These are phyloP conservation scores for Fusarium vanettenii DNA, from an alignment of 2,329 filamentous ascomycete species.

Conservation along the genomic window DNA sequence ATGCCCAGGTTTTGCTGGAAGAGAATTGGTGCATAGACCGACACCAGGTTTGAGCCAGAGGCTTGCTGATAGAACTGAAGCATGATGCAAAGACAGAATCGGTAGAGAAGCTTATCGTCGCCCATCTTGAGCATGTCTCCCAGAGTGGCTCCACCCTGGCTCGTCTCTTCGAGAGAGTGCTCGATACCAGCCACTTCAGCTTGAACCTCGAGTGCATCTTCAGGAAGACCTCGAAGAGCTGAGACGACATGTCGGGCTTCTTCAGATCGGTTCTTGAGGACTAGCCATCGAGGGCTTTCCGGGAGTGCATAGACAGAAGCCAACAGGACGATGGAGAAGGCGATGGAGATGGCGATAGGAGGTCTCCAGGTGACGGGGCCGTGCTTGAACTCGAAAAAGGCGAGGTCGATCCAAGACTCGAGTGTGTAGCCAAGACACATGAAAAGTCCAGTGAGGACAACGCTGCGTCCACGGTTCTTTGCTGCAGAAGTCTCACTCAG, in stretches of 20 bases:
- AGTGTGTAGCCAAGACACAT: slow-evolving; percentile 56
- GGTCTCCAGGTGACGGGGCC: slow-evolving; percentile 51
- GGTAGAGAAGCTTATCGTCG: slow-evolving; percentile 62
- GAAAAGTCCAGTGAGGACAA: slow-evolving; percentile 63
- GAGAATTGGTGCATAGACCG: slow-evolving; percentile 46
- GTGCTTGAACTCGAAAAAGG: slow-evolving; percentile 49
- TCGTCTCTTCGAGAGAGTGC: slow-evolving; percentile 58
- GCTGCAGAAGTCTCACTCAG: slow-evolving; percentile 63
- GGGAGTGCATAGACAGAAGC: slow-evolving; percentile 49
- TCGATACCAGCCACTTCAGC: slow-evolving; percentile 61
- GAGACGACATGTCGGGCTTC: slow-evolving; percentile 50
- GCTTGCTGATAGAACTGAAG: slow-evolving; percentile 49
- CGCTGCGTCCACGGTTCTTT: slow-evolving; percentile 59
- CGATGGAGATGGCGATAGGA: slow-evolving; percentile 50
- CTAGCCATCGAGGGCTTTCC: slow-evolving; percentile 52
- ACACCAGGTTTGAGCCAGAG: slow-evolving; percentile 43
- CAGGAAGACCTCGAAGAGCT: slow-evolving; percentile 51
- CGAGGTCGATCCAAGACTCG: slow-evolving; percentile 59
- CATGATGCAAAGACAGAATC: slow-evolving; percentile 49
- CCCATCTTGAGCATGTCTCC: slow-evolving; percentile 60
- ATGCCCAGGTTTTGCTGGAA: slow-evolving; percentile 44
- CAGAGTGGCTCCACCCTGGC: slow-evolving; percentile 50
- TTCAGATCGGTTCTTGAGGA: slow-evolving; percentile 46
- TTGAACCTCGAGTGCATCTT: slow-evolving; percentile 51
- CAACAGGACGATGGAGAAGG: slow-evolving; percentile 48